Evolutionary conservation across 345 rosid species (phyloP).

Genomic region (Eucalyptus globulus): DNA sequence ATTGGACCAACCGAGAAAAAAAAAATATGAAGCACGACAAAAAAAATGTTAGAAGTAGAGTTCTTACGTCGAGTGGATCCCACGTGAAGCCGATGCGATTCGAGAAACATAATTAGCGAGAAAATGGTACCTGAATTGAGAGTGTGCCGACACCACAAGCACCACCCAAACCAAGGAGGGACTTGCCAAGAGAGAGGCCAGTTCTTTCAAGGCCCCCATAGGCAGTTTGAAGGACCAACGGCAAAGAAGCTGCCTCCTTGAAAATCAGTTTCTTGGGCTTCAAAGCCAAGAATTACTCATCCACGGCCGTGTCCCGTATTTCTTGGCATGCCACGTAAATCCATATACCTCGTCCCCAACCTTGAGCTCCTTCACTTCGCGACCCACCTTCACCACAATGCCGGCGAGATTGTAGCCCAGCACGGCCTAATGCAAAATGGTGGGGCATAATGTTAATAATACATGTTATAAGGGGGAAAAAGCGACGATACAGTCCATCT

Average conservation of each 20-base stretch:
- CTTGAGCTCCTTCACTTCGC: slow-evolving; percentile 49
- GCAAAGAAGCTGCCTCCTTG: slow-evolving; percentile 62
- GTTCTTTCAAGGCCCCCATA: slow-evolving; percentile 61
- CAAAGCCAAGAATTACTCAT: slow-evolving; percentile 56
- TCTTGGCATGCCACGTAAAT: slow-evolving; percentile 13
- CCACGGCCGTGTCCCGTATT: slow-evolving; percentile 58
- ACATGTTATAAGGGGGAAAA: neutral
- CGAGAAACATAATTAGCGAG: neutral
- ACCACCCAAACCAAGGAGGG: slow-evolving; percentile 35
- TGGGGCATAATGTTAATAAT: neutral
- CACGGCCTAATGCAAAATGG: slow-evolving; percentile 28
- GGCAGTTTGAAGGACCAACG: slow-evolving; percentile 67
- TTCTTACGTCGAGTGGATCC: neutral
- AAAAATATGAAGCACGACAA: too few relatives aligned
- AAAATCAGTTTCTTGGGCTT: slow-evolving; percentile 73
- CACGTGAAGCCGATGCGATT: too few relatives aligned
- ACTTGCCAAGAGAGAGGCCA: slow-evolving; percentile 57
- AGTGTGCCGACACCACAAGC: slow-evolving; percentile 37
- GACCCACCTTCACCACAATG: slow-evolving; percentile 58
- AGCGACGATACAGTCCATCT: neutral
- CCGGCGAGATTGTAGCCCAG: slow-evolving; percentile 91
- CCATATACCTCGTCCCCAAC: slow-evolving; percentile 84
- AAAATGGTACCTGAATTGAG: slow-evolving; percentile 49
- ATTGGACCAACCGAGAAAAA: neutral
- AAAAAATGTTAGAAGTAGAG: neutral